These are phyloP conservation scores for Penicillium sp. DNA, from an alignment of 2,329 filamentous ascomycete species.

Conservation along the genomic window DNA sequence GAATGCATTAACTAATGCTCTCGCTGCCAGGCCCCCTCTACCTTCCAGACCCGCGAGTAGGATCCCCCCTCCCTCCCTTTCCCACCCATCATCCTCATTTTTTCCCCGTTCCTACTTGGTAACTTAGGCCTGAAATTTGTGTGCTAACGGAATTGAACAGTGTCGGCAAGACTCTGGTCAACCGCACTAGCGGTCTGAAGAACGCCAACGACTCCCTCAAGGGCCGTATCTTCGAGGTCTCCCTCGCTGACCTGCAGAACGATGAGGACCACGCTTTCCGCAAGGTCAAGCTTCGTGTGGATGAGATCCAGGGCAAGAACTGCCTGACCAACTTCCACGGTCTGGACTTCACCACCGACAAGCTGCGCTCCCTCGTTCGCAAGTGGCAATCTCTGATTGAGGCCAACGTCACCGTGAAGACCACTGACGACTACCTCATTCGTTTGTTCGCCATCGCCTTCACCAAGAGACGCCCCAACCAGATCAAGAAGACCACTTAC, in stretches of 20 bases:
- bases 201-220: slow-evolving; percentile 99
- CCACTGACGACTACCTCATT: slow-evolving; percentile 99
- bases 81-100: slow-evolving; percentile 1
- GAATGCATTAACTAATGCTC: slow-evolving; percentile 26
- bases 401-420: slow-evolving; percentile 99
- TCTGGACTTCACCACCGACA: slow-evolving; percentile 99
- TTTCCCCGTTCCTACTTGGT: not conserved
- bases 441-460: slow-evolving; percentile 98
- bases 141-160: slow-evolving; percentile 51
- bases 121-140: not conserved
- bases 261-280: slow-evolving; percentile 99
- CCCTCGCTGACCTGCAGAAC: slow-evolving; percentile 97
- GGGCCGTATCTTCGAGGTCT: slow-evolving; percentile 98
- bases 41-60: slow-evolving; percentile 97
- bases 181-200: slow-evolving; percentile 99
- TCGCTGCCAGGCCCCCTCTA: slow-evolving; percentile 73
- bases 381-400: slow-evolving; percentile 99
- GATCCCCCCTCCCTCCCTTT: slow-evolving; percentile 34
- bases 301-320: slow-evolving; percentile 99
- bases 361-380: slow-evolving; percentile 97
- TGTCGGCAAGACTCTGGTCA: slow-evolving; percentile 99
- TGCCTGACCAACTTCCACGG: slow-evolving; percentile 99
- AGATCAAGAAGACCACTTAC: slow-evolving; percentile 99
- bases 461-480: slow-evolving; percentile 98
- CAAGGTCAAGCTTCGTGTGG: slow-evolving; percentile 98